Percentiles rank a stretch among this genome's conserved stretches.
Conservation (phyloP, 2,329 filamentous ascomycete genomes). For the Trichoderma brevicompactum region DNA sequence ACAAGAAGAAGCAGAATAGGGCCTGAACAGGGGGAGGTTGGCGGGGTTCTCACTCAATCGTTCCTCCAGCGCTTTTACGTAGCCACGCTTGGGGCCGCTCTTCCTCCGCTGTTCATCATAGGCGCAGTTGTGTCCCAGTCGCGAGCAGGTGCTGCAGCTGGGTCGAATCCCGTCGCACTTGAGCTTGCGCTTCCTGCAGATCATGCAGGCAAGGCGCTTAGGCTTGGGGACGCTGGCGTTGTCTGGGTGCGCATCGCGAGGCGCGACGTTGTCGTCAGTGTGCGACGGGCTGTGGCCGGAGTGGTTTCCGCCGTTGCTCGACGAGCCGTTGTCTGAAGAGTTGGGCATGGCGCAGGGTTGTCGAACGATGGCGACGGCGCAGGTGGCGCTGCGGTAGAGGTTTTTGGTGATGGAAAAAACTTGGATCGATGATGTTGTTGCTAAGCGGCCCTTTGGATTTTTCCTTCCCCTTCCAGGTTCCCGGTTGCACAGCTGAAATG, state of each 20-base stretch:
- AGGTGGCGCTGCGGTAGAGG: conserved; percentile 2
- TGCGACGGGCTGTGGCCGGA: conserved; percentile 39
- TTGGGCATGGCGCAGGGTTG: conserved; percentile 40
- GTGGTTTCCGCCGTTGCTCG: conserved; percentile 41
- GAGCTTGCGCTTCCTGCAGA: conserved; percentile 90
- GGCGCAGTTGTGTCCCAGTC: conserved; percentile 83
- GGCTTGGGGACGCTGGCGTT: conserved; percentile 70
- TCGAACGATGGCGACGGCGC: conserved; percentile 5
- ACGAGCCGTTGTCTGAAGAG: conserved; percentile 44
- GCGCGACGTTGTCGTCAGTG: conserved; percentile 42
- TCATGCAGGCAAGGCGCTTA: conserved; percentile 94
- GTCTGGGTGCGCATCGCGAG: conserved; percentile 51
- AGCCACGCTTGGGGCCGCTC: conserved; percentile 91
- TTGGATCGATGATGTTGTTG: neutral
- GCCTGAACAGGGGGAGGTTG: neutral
- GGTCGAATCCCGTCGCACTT: conserved; percentile 85
- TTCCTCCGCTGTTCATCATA: conserved; percentile 94
- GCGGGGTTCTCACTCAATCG: conserved; percentile 71
- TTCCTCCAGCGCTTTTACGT: conserved; percentile 92
- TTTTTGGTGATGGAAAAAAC: neutral
- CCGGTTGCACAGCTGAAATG: neutral
- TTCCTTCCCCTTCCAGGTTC: neutral
- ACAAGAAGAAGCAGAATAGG: neutral
- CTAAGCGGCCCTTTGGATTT: neutral
- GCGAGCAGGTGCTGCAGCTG: conserved; percentile 84